A percentile compares a stretch with the other conserved stretches of the same genome.
Conservation (phyloP, 164 flowering plant species). For the Magnolia sinica region DNA sequence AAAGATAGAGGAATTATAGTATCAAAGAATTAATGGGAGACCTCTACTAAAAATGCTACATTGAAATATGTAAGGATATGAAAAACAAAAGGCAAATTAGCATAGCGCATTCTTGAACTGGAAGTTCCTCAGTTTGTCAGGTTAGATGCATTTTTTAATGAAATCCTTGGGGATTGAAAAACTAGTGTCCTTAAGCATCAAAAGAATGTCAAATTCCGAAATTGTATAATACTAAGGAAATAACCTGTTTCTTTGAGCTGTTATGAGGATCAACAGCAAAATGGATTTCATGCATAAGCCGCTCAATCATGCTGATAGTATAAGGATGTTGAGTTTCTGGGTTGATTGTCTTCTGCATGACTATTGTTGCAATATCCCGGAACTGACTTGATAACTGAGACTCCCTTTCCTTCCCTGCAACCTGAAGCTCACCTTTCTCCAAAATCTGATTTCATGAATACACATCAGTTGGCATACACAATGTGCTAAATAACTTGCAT, state of each 20-base stretch:
- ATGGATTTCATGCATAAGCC: constrained; percentile 95
- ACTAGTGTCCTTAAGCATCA: neutral
- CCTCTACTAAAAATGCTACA: too few relatives aligned
- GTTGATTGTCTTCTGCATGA: constrained; percentile 94
- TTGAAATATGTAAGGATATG: too few relatives aligned
- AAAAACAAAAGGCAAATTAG: too few relatives aligned
- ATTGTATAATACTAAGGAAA: neutral
- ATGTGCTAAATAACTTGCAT: neutral
- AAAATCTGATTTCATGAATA: constrained; percentile 49
- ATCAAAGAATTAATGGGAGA: too few relatives aligned
- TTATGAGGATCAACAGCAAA: constrained; percentile 85
- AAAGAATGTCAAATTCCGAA: neutral
- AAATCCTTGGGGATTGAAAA: neutral
- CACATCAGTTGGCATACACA: neutral
- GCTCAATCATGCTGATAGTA: constrained; percentile 96
- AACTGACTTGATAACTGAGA: constrained; percentile 82
- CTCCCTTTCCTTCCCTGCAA: constrained; percentile 97
- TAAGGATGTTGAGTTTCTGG: constrained; percentile 87
- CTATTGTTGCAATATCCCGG: constrained; percentile 93
- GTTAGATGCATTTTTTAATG: neutral
- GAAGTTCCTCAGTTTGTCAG: neutral
- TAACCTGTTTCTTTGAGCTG: constrained; percentile 97
- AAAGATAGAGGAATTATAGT: too few relatives aligned
- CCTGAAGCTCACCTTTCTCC: constrained; percentile 97
- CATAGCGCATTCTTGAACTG: neutral